Conservation (phyloP, 169 alveolate genomes). For the Pseudocohnilembus persalinus region DNA sequence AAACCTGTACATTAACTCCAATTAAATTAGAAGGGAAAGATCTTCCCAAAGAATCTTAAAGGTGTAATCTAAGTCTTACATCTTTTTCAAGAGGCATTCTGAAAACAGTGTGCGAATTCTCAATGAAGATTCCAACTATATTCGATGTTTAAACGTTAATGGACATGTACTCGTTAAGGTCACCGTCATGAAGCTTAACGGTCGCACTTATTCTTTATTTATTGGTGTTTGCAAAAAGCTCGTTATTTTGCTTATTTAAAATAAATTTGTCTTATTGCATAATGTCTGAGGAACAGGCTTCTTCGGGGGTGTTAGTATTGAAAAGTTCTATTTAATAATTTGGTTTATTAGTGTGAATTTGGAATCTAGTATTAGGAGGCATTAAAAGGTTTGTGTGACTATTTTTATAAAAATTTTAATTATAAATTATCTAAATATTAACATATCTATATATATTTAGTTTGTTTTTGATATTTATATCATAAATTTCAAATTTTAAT, state of each 20-base stretch:
- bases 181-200: neutral
- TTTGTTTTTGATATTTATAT: too few species aligned
- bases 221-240: neutral
- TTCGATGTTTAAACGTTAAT: slow-evolving; percentile 2
- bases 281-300: too few species aligned
- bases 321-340: neutral
- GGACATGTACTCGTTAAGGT: slow-evolving; percentile 5
- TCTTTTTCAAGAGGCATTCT: slow-evolving; percentile 20
- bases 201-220: neutral
- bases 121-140: slow-evolving; percentile 2
- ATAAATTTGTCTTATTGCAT: neutral
- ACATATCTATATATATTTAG: too few species aligned
- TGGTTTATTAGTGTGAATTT: neutral
- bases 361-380: slow-evolving; percentile 22
- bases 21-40: slow-evolving; percentile 21
- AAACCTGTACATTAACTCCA: neutral
- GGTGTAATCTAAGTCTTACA: neutral
- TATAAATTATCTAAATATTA: too few species aligned
- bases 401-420: neutral
- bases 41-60: slow-evolving; percentile 28
- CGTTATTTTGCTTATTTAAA: neutral
- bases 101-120: slow-evolving; percentile 20
- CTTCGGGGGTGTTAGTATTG: neutral
- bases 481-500: too few species aligned
- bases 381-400: slow-evolving; percentile 15